A percentile compares a stretch with the other conserved stretches of the same genome.
phyloP scores from a whole-genome alignment of 257 asterid species.

The Rubia yunnanensis region DNA sequence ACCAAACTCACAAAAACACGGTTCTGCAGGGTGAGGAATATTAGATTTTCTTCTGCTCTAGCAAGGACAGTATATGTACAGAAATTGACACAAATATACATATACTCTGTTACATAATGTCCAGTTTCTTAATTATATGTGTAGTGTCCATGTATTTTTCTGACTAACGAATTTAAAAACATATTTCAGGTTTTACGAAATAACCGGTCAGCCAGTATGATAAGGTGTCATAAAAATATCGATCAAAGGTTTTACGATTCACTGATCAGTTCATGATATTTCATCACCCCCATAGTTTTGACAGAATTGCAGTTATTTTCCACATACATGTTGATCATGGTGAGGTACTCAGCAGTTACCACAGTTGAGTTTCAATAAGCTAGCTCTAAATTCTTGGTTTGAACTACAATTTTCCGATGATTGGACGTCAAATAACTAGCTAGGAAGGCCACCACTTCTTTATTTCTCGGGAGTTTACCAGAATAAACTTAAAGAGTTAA shows the following conservation, averaged over 20 bases:
- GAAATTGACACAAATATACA: no score
- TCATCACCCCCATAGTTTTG: not conserved
- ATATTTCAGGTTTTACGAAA: conserved; percentile 1
- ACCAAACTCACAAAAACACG: no score
- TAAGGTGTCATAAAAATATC: not conserved
- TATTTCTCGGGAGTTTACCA: not conserved
- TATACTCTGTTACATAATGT: no score
- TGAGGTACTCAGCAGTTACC: not conserved
- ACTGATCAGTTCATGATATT: conserved; percentile 1
- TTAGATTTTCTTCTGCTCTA: not conserved
- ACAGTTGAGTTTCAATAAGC: not conserved
- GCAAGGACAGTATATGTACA: no score
- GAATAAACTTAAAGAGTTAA: not conserved
- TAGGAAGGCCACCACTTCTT: not conserved
- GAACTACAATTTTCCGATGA: not conserved
- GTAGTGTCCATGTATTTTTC: not conserved
- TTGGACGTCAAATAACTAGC: not conserved
- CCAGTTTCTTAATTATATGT: not conserved
- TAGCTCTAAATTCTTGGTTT: not conserved
- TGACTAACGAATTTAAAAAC: not conserved
- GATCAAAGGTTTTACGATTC: not conserved
- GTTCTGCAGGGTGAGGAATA: not conserved
- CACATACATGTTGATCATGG: conserved; percentile 4
- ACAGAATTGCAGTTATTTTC: not conserved
- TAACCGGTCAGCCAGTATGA: not conserved